These are phyloP conservation scores for Haplographium delicatum DNA, from an alignment of 495 filamentous ascomycete genomes.

Conservation along the genomic window DNA sequence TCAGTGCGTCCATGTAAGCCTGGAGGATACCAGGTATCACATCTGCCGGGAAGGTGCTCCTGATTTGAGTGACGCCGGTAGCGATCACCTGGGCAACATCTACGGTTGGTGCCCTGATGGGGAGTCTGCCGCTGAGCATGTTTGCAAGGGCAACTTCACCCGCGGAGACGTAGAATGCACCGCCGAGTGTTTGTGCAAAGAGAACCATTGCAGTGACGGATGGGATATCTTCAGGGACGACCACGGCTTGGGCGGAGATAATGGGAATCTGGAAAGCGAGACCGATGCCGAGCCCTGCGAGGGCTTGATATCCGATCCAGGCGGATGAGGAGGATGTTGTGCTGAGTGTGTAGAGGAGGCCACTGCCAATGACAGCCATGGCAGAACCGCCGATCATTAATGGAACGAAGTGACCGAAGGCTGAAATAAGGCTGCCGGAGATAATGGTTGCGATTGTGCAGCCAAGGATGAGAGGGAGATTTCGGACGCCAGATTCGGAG, in stretches of 20 bases:
- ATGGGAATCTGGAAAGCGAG: slow-evolving; percentile 23
- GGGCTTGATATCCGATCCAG: slow-evolving; percentile 27
- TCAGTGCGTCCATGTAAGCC: slow-evolving; percentile 23
- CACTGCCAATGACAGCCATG: slow-evolving; percentile 44
- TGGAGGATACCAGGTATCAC: slow-evolving; percentile 18
- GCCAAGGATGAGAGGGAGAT: slow-evolving; percentile 41
- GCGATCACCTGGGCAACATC: slow-evolving; percentile 34
- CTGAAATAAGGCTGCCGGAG: slow-evolving; percentile 30
- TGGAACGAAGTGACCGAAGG: slow-evolving; percentile 31
- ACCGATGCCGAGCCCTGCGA: slow-evolving; percentile 23
- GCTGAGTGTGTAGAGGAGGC: slow-evolving; percentile 24
- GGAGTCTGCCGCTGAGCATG: slow-evolving; percentile 40
- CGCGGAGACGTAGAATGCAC: slow-evolving; percentile 59
- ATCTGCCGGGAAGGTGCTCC: slow-evolving; percentile 11
- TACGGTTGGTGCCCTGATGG: slow-evolving; percentile 13
- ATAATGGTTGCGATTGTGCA: slow-evolving; percentile 29
- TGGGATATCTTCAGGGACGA: slow-evolving; percentile 14
- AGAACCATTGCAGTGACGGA: slow-evolving; percentile 26
- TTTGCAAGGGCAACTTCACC: slow-evolving; percentile 60
- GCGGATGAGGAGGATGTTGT: slow-evolving; percentile 1
- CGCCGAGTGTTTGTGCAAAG: slow-evolving; percentile 42
- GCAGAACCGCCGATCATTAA: slow-evolving; percentile 28
- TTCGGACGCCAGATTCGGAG: slow-evolving; percentile 22
- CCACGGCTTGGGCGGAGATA: slow-evolving; percentile 22
- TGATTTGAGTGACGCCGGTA: slow-evolving; percentile 40